Conservation (phyloP, 2,329 filamentous ascomycete species). For the Magnaporthiopsis poae region DNA sequence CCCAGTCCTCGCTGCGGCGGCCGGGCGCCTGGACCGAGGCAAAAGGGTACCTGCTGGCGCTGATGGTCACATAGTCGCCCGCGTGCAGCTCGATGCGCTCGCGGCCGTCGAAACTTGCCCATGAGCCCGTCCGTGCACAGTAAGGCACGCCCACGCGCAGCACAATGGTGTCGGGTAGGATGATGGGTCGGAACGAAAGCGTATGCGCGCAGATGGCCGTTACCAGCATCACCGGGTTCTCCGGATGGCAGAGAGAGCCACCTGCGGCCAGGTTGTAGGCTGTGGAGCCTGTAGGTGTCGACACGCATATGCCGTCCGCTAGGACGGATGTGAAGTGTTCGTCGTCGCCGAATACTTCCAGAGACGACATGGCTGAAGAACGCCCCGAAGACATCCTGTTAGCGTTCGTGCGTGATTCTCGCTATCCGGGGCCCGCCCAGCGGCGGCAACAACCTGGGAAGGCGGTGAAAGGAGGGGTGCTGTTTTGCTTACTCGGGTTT, state of each 20-base stretch:
- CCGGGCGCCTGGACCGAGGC: constrained; percentile 64
- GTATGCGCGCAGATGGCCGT: constrained; percentile 94
- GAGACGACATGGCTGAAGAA: constrained; percentile 68
- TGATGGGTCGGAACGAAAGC: constrained; percentile 89
- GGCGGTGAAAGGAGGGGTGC: background rate
- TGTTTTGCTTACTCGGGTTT: constrained; percentile 62
- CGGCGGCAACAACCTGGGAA: background rate
- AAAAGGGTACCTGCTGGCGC: constrained; percentile 70
- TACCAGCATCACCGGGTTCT: constrained; percentile 90
- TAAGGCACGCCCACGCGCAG: constrained; percentile 90
- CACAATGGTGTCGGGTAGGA: constrained; percentile 91
- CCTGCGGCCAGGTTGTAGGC: constrained; percentile 93
- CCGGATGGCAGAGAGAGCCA: constrained; percentile 88
- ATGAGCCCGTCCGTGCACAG: constrained; percentile 75
- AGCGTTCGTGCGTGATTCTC: background rate
- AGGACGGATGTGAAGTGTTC: constrained; percentile 90
- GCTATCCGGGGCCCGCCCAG: too few species aligned
- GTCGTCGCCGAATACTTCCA: constrained; percentile 87
- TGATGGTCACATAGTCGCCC: constrained; percentile 78
- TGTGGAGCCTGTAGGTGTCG: constrained; percentile 87
- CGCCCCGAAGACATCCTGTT: constrained; percentile 8
- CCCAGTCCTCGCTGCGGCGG: constrained; percentile 65
- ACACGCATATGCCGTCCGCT: constrained; percentile 86
- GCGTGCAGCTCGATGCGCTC: constrained; percentile 72
- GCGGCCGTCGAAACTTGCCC: constrained; percentile 95